Conservation (phyloP, 2,329 filamentous ascomycete species). For the Epichloe baconii region DNA sequence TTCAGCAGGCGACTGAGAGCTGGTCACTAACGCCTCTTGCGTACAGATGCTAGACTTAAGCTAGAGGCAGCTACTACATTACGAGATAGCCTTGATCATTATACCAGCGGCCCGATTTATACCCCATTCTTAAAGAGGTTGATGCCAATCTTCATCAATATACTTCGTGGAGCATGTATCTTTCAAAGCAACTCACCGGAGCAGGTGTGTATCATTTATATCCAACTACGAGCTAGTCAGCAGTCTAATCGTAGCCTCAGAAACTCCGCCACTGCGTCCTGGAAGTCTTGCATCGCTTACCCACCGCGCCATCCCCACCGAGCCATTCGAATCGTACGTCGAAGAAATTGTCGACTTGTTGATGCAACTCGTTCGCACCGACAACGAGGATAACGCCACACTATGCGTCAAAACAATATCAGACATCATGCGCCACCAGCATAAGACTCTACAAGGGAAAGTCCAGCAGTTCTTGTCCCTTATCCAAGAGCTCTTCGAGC, state of each 20-base stretch:
- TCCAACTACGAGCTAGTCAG: not conserved
- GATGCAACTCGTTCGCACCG: constrained; percentile 74
- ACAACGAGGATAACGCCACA: constrained; percentile 99
- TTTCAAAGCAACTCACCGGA: constrained; percentile 85
- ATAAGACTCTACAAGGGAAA: constrained; percentile 62
- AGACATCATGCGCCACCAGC: constrained; percentile 88
- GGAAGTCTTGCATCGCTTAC: constrained; percentile 83
- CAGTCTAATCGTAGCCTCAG: constrained; percentile 25
- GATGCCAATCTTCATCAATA: constrained; percentile 78
- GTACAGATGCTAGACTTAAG: constrained; percentile 65
- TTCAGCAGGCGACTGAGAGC: not conserved
- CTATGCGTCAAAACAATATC: constrained; percentile 96
- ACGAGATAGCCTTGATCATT: constrained; percentile 84
- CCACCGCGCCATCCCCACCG: constrained; percentile 54
- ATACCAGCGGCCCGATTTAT: constrained; percentile 67
- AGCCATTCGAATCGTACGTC: constrained; percentile 79
- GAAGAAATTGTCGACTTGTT: constrained; percentile 80
- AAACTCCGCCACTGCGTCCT: constrained; percentile 88
- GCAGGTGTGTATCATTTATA: constrained; percentile 45
- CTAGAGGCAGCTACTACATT: constrained; percentile 72
- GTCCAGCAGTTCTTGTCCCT: constrained; percentile 83
- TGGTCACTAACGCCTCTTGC: constrained; percentile 2
- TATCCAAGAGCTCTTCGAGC: constrained; percentile 91
- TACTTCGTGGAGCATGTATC: constrained; percentile 73
- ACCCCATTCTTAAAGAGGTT: constrained; percentile 70